Evolutionary conservation across 441 rosid species (phyloP).

Genomic region (Gossypium gossypioides): DNA sequence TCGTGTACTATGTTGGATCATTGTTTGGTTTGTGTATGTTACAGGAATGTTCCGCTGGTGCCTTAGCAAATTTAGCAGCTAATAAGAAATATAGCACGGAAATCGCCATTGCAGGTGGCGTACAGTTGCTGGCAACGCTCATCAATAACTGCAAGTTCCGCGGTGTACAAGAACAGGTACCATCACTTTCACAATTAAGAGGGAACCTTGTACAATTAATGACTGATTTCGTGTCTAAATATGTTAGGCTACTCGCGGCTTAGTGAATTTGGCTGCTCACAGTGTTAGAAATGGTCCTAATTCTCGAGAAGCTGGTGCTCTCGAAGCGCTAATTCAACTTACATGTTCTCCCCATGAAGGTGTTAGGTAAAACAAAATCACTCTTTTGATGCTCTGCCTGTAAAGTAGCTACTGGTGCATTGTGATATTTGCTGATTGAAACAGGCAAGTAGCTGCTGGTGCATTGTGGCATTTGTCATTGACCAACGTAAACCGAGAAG

Average conservation of each 20-base stretch:
- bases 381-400: not conserved
- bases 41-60: constrained; percentile 98
- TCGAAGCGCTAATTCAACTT: constrained; percentile 87
- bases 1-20: not conserved
- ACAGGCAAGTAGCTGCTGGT: constrained; percentile 97
- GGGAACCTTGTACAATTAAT: not conserved
- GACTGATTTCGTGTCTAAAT: not conserved
- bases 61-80: constrained; percentile 94
- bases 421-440: constrained; percentile 15
- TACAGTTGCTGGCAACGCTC: constrained; percentile 85
- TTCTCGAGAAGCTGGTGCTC: constrained; percentile 88
- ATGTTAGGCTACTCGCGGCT: constrained; percentile 87
- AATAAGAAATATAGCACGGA: constrained; percentile 95
- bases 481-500: constrained; percentile 87
- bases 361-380: constrained; percentile 46
- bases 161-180: constrained; percentile 95
- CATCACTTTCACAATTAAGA: not conserved
- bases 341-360: constrained; percentile 85
- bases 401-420: not conserved
- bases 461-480: constrained; percentile 94
- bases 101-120: constrained; percentile 83
- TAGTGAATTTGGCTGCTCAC: constrained; percentile 97
- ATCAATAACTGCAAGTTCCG: constrained; percentile 83
- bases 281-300: constrained; percentile 89
- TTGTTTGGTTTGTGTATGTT: constrained; percentile 15